phyloP scores from a whole-genome alignment of 192 early-diverging fungal species.

The Kappamyces sp. region DNA sequence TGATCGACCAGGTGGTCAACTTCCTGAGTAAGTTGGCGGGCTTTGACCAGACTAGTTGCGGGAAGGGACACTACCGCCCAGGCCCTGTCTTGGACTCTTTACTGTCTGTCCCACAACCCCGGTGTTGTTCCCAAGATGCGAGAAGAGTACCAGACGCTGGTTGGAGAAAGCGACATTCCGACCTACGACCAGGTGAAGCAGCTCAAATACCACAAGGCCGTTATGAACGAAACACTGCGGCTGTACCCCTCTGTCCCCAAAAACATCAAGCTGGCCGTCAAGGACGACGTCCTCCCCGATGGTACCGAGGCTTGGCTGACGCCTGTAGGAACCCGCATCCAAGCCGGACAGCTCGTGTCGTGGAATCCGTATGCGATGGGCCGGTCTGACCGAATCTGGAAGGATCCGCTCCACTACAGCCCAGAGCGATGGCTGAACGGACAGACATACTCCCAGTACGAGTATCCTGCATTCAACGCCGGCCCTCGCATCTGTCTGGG shows the following conservation, averaged over 20 bases:
- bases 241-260: conserved; percentile 55
- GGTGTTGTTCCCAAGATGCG: conserved; percentile 5
- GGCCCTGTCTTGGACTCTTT: conserved; percentile 43
- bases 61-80: conserved; percentile 50
- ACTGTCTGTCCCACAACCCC: conserved; percentile 28
- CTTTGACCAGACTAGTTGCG: background rate
- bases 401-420: background rate
- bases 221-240: conserved; percentile 51
- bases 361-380: conserved; percentile 46
- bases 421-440: conserved; percentile 2
- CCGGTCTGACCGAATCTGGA: conserved; percentile 17
- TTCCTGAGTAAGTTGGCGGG: conserved; percentile 4
- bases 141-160: conserved; percentile 8
- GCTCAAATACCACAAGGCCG: conserved; percentile 37
- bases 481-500: conserved; percentile 35
- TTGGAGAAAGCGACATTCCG: conserved; percentile 12
- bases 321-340: conserved; percentile 17
- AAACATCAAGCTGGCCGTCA: conserved; percentile 47
- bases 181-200: conserved; percentile 28
- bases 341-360: conserved; percentile 32
- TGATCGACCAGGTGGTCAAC: conserved; percentile 19
- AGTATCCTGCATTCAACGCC: conserved; percentile 34
- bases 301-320: conserved; percentile 10
- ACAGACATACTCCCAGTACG: conserved; percentile 19
- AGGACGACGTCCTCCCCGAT: conserved; percentile 48